phyloP scores from a whole-genome alignment of 306 rosid genomes.

The Gillenia trifoliata region DNA sequence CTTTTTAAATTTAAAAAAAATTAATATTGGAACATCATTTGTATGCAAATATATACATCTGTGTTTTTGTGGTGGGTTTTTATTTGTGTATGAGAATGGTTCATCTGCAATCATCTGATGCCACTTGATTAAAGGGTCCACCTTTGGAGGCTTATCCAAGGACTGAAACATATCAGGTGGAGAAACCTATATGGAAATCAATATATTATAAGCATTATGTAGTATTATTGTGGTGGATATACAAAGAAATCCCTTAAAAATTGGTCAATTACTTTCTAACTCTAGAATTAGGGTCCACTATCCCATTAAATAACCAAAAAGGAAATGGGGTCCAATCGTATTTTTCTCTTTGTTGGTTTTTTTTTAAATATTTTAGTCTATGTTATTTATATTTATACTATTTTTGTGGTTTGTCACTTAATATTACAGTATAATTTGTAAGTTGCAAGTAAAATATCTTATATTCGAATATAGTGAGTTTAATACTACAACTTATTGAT shows the following conservation, averaged over 20 bases:
- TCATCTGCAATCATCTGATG: conserved; percentile 1
- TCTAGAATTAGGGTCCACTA: neutral
- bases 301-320: neutral
- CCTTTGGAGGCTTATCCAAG: conserved; percentile 3
- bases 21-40: no score
- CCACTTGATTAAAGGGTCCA: conserved; percentile 12
- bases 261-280: conserved; percentile 12
- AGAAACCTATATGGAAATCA: conserved; percentile 10
- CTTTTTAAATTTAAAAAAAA: no score
- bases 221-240: conserved; percentile 9
- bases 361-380: neutral
- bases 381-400: neutral
- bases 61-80: conserved; percentile 4
- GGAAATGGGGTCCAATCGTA: neutral
- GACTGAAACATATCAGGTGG: conserved; percentile 5
- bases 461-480: no score
- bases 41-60: no score
- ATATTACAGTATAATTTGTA: no score
- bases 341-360: neutral
- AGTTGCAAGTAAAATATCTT: no score
- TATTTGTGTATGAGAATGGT: neutral
- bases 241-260: conserved; percentile 1
- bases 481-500: no score
- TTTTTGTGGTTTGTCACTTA: neutral
- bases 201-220: conserved; percentile 10